Conservation (phyloP, 805 yeast species). For the Brettanomyces anomalus region DNA sequence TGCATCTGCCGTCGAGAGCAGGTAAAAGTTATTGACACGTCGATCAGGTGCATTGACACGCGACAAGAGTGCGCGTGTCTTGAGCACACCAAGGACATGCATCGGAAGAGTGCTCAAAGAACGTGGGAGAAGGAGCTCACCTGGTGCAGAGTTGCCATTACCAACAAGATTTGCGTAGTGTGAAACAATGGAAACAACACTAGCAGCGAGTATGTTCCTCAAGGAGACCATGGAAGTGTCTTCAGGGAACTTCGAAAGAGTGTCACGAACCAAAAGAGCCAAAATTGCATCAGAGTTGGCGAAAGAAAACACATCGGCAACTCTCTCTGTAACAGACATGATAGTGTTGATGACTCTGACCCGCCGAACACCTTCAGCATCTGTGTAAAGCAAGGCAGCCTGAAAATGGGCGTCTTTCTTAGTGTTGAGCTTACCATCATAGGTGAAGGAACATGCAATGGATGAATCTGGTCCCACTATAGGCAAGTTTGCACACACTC, state of each 20-base stretch:
- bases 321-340: constrained; percentile 70
- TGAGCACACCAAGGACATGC: constrained; percentile 59
- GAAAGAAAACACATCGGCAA: constrained; percentile 66
- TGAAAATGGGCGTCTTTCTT: constrained; percentile 83
- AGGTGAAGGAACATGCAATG: constrained; percentile 60
- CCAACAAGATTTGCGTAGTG: constrained; percentile 45
- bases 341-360: constrained; percentile 81
- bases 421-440: constrained; percentile 66
- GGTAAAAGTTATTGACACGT: constrained; percentile 46
- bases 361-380: constrained; percentile 63
- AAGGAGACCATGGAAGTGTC: constrained; percentile 24
- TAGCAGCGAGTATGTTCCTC: constrained; percentile 25
- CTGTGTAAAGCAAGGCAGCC: constrained; percentile 80
- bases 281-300: constrained; percentile 66
- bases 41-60: constrained; percentile 49
- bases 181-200: constrained; percentile 47
- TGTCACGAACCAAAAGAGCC: constrained; percentile 45
- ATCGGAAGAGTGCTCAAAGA: constrained; percentile 65
- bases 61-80: constrained; percentile 52
- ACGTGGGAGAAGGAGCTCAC: constrained; percentile 74
- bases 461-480: constrained; percentile 41
- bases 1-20: constrained; percentile 44
- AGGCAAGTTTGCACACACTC: constrained; percentile 5
- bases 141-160: constrained; percentile 35
- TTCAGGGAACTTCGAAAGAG: constrained; percentile 30